Evolutionary conservation across 106 monocot genomes (phyloP).

Genomic region (Acorus calamus): DNA sequence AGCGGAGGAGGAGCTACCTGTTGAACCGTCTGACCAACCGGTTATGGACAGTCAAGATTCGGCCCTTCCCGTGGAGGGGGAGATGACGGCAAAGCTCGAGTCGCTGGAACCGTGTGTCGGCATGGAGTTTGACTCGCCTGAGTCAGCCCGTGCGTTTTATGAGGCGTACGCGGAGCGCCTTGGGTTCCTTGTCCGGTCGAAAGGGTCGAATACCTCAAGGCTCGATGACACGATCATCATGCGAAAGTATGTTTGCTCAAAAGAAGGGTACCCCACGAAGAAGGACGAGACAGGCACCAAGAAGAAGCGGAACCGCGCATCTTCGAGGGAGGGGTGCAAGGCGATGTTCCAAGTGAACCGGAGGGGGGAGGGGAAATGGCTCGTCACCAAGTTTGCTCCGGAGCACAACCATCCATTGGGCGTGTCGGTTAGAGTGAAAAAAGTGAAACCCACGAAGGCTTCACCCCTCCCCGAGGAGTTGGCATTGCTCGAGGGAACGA

Average conservation of each 20-base stretch:
- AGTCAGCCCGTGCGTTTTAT: slow-evolving; percentile 9
- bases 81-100: too few species aligned
- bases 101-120: slow-evolving; percentile 4
- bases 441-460: not conserved
- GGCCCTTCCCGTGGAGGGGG: too few species aligned
- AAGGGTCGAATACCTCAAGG: slow-evolving; percentile 9
- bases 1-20: too few species aligned
- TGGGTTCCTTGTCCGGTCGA: slow-evolving; percentile 10
- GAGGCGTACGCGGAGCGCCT: slow-evolving; percentile 5
- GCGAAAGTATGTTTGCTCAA: slow-evolving; percentile 14
- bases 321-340: slow-evolving; percentile 20
- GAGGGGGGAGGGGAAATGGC: slow-evolving; percentile 9
- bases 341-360: slow-evolving; percentile 13
- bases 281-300: slow-evolving; percentile 8
- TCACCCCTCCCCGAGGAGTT: not conserved
- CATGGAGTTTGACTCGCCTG: slow-evolving; percentile 19
- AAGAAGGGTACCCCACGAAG: slow-evolving; percentile 14
- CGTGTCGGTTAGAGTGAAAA: not conserved
- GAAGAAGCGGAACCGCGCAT: slow-evolving; percentile 16
- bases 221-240: slow-evolving; percentile 22
- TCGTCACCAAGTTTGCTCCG: slow-evolving; percentile 8
- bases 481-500: too few species aligned
- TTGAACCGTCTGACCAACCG: too few species aligned
- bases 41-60: too few species aligned
- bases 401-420: slow-evolving; percentile 15